Base-by-base conservation (phyloP, 306 rosid genomes). In the Sophora flavescens region DNA sequence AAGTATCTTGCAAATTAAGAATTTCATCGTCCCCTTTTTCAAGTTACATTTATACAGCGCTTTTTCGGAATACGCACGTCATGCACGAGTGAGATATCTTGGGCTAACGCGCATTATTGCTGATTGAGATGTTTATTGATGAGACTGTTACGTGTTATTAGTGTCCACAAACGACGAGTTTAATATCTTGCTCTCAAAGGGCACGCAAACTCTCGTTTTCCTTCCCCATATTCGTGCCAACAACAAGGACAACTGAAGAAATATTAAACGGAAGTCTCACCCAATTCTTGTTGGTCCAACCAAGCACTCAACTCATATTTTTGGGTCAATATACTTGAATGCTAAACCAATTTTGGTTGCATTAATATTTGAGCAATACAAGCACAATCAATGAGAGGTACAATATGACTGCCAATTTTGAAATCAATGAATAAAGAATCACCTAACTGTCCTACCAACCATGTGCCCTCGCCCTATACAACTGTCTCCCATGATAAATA, bases 401-500 rank as follows among this genome's bases (percentile, higher is more conserved):
- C 35, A 28, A 66, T 8, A 54, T 61, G 33, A 58, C 63, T 59
- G 74, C 32, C 79, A 73, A 30, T 77, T 72, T 70, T 76, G 78
- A 70, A 76, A 59, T 78, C 63, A 83, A 89, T 80, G 98, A 93
- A 89, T 87, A 93, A 93, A 91, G 98, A 93, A 93, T 91, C 54
- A 68, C 61, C 89, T 81, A 79, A 78, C 16, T 59, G 64, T 44
- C 64, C 76, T 52, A 69, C 72, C 68, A 79, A 56, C 84, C 83
- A 84, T 53, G 72, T 75, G 78, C 77, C 56, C 63, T 51, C 81
- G 63, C 59, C 67, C 86, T 75, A 39, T 78, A 75, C 83, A 84
- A 65, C 78, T 44, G 63, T 54, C 60, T 78, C 80, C 70, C 76
- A 56, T 79, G 10, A 15, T n/a, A 68, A 74, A 75, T 50, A 72